Base-by-base conservation (phyloP, 352 stramenopile species). In the Halophytophthora batemanensis region DNA sequence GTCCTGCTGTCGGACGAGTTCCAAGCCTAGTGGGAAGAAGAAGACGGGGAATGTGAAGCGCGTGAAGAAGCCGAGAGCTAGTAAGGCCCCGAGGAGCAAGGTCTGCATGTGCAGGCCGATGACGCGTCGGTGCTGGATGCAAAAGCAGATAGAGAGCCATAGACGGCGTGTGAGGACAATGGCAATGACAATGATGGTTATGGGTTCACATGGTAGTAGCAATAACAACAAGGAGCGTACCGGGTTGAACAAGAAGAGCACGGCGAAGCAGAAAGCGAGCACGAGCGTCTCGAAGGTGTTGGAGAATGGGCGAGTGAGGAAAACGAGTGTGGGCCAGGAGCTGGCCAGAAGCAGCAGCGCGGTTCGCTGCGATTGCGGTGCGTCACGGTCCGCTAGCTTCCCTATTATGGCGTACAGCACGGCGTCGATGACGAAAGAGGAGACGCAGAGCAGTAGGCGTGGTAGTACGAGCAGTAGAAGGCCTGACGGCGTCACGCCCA, bases 31-130 rank as follows among this genome's bases (percentile, higher is more conserved):
- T 0, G 82, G 79, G 31, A 90, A 67, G 64, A 90, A 93, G 64
- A 93, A 95, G 41, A 86, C 61, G 13, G 72, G 59, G 55, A 94
- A 95, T 8, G 82, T 92, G 63, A 95, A 90, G 17, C 84, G 66
- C 22, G 74, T 86, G 58, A 93, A 95, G 43, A 89, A 71, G 25
- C 78, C 86, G 6, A 88, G 2, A 0, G 78, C 82, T 18, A 90
- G 56, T n/a, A 89, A 59, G 50, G 55, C 67, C 2, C 83, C 83
- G n/a, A 94, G 66, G 2, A 76, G 6, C 35, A 85, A 29, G 10
- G 76, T 86, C 43, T 88, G 79, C 1, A 56, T n/a, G 29, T 86
- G 74, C 6, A 86, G 14, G 0, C 49, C 53, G 0, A 72, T 40
- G 25, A 78, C 37, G 21, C 69, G 71, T n/a, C 45, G 54, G 58